phyloP scores from a whole-genome alignment of 2,329 filamentous ascomycete genomes.

The Exophiala dermatitidis region DNA sequence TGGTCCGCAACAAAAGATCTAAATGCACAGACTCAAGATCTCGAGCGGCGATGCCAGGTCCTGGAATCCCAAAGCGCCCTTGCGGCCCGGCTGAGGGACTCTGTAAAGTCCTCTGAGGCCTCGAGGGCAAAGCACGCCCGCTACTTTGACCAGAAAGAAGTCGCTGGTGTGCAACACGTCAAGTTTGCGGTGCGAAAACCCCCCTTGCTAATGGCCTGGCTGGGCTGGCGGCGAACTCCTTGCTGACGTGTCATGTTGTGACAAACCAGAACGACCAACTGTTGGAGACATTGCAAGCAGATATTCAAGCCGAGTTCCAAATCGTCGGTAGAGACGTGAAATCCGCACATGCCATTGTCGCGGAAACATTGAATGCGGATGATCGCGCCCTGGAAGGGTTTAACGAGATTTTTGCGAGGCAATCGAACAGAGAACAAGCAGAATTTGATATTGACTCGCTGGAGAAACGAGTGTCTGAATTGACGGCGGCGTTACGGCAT shows the following conservation, averaged over 20 bases:
- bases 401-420: constrained; percentile 7
- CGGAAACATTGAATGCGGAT: constrained; percentile 14
- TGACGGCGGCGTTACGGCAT: constrained; percentile 12
- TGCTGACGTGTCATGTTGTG: background rate
- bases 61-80: constrained; percentile 10
- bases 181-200: constrained; percentile 9
- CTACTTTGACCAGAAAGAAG: constrained; percentile 11
- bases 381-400: constrained; percentile 15
- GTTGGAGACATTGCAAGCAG: constrained; percentile 1
- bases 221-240: background rate
- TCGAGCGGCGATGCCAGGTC: constrained; percentile 9
- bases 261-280: constrained; percentile 13
- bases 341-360: constrained; percentile 1
- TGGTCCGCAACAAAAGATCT: constrained; percentile 12
- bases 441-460: constrained; percentile 4
- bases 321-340: constrained; percentile 8
- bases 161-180: constrained; percentile 15
- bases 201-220: background rate
- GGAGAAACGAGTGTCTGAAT: constrained; percentile 1
- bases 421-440: no score
- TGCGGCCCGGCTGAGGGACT: background rate
- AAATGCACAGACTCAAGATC: constrained; percentile 13
- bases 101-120: background rate
- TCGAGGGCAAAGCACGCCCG: constrained; percentile 3
- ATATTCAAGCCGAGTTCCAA: constrained; percentile 5